Conservation (phyloP, 805 yeast species). For the Starmerella asiatica region DNA sequence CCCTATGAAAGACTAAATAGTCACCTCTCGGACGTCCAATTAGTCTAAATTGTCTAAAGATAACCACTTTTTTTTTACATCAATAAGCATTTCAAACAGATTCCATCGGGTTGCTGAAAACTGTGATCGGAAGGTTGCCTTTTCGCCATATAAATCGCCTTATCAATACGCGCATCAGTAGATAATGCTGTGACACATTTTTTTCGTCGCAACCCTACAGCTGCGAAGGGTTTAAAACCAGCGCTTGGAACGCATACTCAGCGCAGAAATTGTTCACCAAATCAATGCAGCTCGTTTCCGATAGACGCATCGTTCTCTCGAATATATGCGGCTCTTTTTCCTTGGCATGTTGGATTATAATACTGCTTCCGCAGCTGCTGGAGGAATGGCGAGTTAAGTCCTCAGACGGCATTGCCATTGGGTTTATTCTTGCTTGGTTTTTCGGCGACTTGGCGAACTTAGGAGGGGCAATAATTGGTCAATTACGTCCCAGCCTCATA, state of each 20-base stretch:
- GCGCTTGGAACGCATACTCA: background rate
- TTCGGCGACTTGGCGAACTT: conserved; percentile 59
- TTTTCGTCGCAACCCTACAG: background rate
- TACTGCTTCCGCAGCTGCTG: conserved; percentile 60
- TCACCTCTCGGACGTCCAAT: too few species aligned
- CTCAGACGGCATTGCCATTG: conserved; percentile 63
- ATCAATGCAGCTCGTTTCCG: background rate
- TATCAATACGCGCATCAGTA: background rate
- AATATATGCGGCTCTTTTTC: conserved; percentile 58
- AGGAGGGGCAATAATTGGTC: conserved; percentile 57
- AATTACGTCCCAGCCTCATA: conserved; percentile 53
- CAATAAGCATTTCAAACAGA: too few species aligned
- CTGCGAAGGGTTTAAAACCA: background rate
- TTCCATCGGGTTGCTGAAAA: too few species aligned
- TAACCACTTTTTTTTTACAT: too few species aligned
- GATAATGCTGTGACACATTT: background rate
- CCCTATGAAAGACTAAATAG: too few species aligned
- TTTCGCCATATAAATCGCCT: too few species aligned
- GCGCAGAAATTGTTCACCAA: background rate
- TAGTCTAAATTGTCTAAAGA: too few species aligned
- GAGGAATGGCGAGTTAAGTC: conserved; percentile 65
- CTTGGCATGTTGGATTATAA: conserved; percentile 67
- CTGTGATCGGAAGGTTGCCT: too few species aligned
- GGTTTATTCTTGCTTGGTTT: conserved; percentile 56
- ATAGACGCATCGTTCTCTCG: conserved; percentile 27